Evolutionary conservation across 805 yeast genomes (phyloP), one percentile per base, ranked within the genome.

Genomic region (Sugiyamaella valdiviana): DNA sequence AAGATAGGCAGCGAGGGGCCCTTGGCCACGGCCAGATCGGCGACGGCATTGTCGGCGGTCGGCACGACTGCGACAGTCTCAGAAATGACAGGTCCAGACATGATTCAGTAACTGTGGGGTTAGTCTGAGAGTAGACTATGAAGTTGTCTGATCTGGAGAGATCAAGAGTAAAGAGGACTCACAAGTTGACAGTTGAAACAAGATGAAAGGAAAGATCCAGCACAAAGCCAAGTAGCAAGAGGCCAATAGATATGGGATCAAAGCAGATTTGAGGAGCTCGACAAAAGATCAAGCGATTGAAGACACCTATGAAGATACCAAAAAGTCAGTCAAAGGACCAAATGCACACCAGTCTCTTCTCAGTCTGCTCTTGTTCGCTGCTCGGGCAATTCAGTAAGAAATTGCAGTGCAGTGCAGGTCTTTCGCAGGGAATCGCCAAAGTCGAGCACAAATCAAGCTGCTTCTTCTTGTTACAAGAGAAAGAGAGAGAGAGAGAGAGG

Each of bases 1-100:
- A 95, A 77, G 64, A 89, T 86, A 48, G 96, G 96, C 61, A 81
- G 79, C 57, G 89, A 80, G 39, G 62, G 61, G 26, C 38, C 44
- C 32, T 26, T 26, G 32, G 10, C 32, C 4, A 26, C 32, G 14
- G 32, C 32, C 9, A 26, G 32, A n/a, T 26, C 32, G 32, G 32
- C 32, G 14, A 26, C 14, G 32, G 32, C 32, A 26, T 26, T 26
- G 32, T 26, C 32, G 14, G 32, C 32, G 32, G 32, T n/a, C 32
- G 32, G 14, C n/a, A 6, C 32, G n/a, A 26, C 32, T 12, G 14
- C 32, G 14, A n/a, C n/a, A 5, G 32, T 5, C 5, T 26, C 32
- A 7, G 32, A 26, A 2, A 26, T n/a, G 14, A 26, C 32, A 26
- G 32, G 14, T 26, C 32, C 32, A 26, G 32, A 26, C 32, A 26